Evolutionary conservation across 345 rosid species (phyloP), one percentile per base, ranked within the genome.

Genomic region (Populus nigra): DNA sequence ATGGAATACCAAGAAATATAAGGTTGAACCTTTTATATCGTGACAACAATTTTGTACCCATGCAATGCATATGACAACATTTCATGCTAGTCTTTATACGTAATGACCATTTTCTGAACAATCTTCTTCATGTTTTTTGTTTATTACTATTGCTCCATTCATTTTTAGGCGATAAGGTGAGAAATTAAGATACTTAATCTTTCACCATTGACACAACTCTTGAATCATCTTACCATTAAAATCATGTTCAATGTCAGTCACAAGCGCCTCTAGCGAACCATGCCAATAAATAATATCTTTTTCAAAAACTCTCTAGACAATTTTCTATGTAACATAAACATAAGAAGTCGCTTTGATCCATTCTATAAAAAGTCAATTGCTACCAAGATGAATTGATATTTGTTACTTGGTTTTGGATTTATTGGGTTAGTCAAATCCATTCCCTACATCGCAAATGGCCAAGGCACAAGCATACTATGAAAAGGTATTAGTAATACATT

Each of bases 11-110:
- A 29, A 29, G 31, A 29, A 29, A 29, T 29, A 29, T 0, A 0
- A 29, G 31, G 31, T 29, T 29, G 31, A 2, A 29, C 2, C 31
- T 29, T 29, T 0, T 29, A 29, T 29, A 29, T 29, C 31, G 2
- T 29, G 31, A 29, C 31, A 29, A 29, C 31, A 29, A 29, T 29
- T 29, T 1, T 0, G 31, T 29, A 29, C 31, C 31, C 31, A 29
- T 2, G 0, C 31, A 29, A 38, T 5, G 7, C 7, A 38, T 4
- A 38, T 38, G 41, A 7, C 2, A 5, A 4, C 53, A 61, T 73
- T 15, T 73, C 10, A 23, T 73, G 69, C 69, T 35, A 74, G n/a
- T 61, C 68, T 38, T 38, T n/a, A 23, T 41, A 74, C 2, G 68
- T 62, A 15, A 22, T 18, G 1, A 11, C 2, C 36, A 61, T 74